A percentile compares a stretch with the other conserved stretches of the same genome.
Conservation (phyloP, 148 eudicot species). For the Vaccinium macrocarpon region DNA sequence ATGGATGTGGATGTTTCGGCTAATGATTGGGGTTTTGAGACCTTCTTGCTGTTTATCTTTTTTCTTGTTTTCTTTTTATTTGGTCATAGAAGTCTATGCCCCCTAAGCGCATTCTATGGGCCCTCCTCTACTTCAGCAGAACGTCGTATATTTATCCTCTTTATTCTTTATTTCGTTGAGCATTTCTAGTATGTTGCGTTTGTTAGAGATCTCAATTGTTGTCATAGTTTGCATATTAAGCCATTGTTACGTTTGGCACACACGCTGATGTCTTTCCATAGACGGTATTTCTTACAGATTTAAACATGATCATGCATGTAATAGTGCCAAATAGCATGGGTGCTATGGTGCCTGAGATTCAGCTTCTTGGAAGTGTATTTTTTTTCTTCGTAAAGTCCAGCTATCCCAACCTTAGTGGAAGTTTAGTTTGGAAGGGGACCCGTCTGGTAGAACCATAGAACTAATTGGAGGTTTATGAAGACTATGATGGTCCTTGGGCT, state of each 20-base stretch:
- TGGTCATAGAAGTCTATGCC: neutral
- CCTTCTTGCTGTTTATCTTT: neutral
- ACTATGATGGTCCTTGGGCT: conserved; percentile 3
- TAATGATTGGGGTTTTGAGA: neutral
- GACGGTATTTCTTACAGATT: too few relatives aligned
- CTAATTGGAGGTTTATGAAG: neutral
- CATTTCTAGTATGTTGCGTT: neutral
- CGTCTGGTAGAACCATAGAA: neutral
- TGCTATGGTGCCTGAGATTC: neutral
- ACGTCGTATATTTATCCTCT: neutral
- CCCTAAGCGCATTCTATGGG: neutral
- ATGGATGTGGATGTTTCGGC: neutral
- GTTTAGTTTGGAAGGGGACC: neutral
- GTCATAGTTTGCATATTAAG: neutral
- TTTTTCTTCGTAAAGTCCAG: neutral
- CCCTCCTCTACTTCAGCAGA: neutral
- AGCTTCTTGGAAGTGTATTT: neutral
- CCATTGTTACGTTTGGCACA: neutral
- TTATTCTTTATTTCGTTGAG: neutral
- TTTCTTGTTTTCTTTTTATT: neutral
- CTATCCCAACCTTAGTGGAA: neutral
- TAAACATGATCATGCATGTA: neutral
- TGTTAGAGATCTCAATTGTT: neutral
- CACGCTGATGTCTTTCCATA: neutral
- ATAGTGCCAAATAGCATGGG: neutral